Conservation (phyloP, 2,329 filamentous ascomycete species). For the Herpotrichia juniperi region DNA sequence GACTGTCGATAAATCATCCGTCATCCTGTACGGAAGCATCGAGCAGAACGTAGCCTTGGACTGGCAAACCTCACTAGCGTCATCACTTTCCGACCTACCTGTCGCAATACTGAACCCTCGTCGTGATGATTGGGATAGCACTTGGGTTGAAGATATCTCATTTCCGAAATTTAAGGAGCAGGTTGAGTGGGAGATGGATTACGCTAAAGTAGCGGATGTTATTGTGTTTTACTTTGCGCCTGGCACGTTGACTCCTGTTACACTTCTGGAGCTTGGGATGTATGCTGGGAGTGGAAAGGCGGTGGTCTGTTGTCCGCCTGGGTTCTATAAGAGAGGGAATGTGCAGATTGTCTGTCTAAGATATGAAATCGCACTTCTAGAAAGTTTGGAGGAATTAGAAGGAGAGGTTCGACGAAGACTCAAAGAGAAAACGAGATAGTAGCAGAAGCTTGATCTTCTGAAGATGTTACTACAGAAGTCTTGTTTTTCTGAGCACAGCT, state of each 20-base stretch:
- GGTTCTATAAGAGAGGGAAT: constrained; percentile 66
- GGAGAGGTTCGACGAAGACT: constrained; percentile 35
- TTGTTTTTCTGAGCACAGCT: too few species aligned
- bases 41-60: constrained; percentile 43
- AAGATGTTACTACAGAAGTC: too few species aligned
- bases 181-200: constrained; percentile 66
- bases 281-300: constrained; percentile 51
- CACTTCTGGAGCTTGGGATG: constrained; percentile 66
- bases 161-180: constrained; percentile 61
- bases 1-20: constrained; percentile 31
- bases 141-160: constrained; percentile 61
- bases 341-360: constrained; percentile 62
- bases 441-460: neutral
- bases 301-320: constrained; percentile 60
- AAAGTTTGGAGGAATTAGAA: constrained; percentile 49
- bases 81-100: constrained; percentile 47
- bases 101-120: constrained; percentile 64
- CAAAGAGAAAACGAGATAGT: constrained; percentile 9
- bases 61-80: constrained; percentile 59
- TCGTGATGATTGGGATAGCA: constrained; percentile 63
- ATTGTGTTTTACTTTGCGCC: constrained; percentile 64
- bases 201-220: constrained; percentile 60
- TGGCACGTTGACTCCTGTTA: constrained; percentile 59
- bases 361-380: constrained; percentile 54
- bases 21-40: constrained; percentile 67